Conservation (phyloP, 768 basidiomycete genomes). For the Serpula lacrymans region DNA sequence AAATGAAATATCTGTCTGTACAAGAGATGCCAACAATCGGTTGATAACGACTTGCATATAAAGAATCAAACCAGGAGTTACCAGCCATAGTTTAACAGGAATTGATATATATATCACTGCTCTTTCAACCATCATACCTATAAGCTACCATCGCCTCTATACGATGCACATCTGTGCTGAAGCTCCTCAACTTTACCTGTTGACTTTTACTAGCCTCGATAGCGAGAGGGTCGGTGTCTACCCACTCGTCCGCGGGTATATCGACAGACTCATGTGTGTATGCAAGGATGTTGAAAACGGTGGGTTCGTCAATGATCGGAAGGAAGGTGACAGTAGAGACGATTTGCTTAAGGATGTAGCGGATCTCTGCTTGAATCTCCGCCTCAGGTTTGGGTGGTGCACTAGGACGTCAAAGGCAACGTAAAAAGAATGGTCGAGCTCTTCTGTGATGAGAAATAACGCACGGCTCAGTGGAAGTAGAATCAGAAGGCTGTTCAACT, state of each 20-base stretch:
- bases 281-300: slow-evolving; percentile 96
- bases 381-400: slow-evolving; percentile 67
- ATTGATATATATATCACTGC: neutral
- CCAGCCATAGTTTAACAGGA: too few species aligned
- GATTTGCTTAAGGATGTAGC: slow-evolving; percentile 97
- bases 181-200: slow-evolving; percentile 91
- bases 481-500: slow-evolving; percentile 57
- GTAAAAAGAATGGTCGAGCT: slow-evolving; percentile 1
- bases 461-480: slow-evolving; percentile 49
- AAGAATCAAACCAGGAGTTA: too few species aligned
- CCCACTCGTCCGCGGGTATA: slow-evolving; percentile 91
- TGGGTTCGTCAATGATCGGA: slow-evolving; percentile 91
- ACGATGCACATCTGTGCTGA: slow-evolving; percentile 96
- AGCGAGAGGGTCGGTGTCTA: slow-evolving; percentile 88
- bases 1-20: too few species aligned
- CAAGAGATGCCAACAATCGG: too few species aligned
- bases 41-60: too few species aligned
- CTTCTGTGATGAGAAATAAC: slow-evolving; percentile 20
- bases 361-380: slow-evolving; percentile 96
- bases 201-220: slow-evolving; percentile 93
- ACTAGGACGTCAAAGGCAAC: slow-evolving; percentile 26
- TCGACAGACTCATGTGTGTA: slow-evolving; percentile 93
- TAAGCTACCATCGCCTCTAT: slow-evolving; percentile 99
- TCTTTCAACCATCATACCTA: slow-evolving; percentile 73
- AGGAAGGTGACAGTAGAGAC: slow-evolving; percentile 96